Conservation (phyloP, 257 asterid species). For the Jasminum sambac region DNA sequence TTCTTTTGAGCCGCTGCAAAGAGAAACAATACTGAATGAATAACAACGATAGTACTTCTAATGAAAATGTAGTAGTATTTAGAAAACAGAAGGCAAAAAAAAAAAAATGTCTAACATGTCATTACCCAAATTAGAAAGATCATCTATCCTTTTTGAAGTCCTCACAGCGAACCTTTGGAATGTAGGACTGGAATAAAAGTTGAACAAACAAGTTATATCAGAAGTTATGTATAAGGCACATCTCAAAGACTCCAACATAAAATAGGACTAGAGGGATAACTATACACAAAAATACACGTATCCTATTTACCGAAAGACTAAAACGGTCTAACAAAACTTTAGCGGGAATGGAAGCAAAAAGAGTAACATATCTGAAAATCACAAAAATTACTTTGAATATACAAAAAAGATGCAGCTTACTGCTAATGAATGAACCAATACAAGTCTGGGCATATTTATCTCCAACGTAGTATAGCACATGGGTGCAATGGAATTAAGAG, state of each 20-base stretch:
- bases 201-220: background rate
- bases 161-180: slow-evolving; percentile 52
- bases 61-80: background rate
- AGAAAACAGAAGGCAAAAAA: background rate
- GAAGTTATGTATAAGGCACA: background rate
- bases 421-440: background rate
- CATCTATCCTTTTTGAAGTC: slow-evolving; percentile 47
- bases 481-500: no score
- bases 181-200: slow-evolving; percentile 27
- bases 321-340: background rate
- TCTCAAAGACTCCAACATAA: background rate
- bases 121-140: slow-evolving; percentile 50
- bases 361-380: background rate
- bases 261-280: background rate
- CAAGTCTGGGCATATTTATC: background rate
- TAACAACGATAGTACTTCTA: background rate
- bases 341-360: background rate
- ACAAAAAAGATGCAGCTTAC: background rate
- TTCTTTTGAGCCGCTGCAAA: slow-evolving; percentile 63
- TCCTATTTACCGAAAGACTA: background rate
- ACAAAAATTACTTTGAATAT: background rate
- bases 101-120: background rate
- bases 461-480: no score
- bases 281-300: background rate
- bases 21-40: background rate